A percentile compares a stretch with the other conserved stretches of the same genome.
phyloP scores from a whole-genome alignment of 805 yeast species.

The Cyberlindnera maclurae region DNA sequence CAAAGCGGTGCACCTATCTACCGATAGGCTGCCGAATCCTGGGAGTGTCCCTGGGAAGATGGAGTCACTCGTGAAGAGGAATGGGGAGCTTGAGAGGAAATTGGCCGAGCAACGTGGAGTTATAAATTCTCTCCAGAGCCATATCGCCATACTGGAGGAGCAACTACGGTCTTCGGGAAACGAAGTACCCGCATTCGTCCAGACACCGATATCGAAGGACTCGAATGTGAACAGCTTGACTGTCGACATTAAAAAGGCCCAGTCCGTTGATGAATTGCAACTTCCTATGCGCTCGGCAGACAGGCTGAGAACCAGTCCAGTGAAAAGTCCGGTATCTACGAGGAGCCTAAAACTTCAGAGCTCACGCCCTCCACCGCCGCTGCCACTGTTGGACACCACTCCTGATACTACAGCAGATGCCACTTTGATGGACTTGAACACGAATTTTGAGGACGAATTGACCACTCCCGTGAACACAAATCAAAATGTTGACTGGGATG shows the following conservation, averaged over 20 bases:
- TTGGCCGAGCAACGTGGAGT: conserved; percentile 11
- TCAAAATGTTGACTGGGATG: conserved; percentile 19
- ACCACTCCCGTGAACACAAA: neutral
- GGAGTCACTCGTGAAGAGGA: conserved; percentile 11
- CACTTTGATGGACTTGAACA: neutral
- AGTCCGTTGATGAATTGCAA: conserved; percentile 9
- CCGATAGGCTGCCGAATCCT: conserved; percentile 11
- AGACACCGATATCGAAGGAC: conserved; percentile 6
- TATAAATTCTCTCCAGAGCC: conserved; percentile 11
- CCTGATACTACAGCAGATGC: neutral
- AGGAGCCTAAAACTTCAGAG: neutral
- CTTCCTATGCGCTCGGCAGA: conserved; percentile 36
- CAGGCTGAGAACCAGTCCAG: conserved; percentile 18
- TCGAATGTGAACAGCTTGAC: conserved; percentile 3
- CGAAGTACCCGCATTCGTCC: conserved; percentile 9
- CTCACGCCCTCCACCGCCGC: neutral
- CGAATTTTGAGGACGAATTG: neutral
- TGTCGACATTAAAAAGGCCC: conserved; percentile 1
- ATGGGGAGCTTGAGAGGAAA: conserved; percentile 14
- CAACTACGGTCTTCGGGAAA: conserved; percentile 8
- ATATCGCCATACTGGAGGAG: conserved; percentile 11
- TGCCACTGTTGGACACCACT: neutral
- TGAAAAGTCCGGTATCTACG: neutral
- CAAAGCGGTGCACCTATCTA: neutral
- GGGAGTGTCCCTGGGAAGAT: conserved; percentile 1